These are phyloP conservation scores for Beta lomatogona DNA, from an alignment of 179 eudicot species.

Conservation along the genomic window DNA sequence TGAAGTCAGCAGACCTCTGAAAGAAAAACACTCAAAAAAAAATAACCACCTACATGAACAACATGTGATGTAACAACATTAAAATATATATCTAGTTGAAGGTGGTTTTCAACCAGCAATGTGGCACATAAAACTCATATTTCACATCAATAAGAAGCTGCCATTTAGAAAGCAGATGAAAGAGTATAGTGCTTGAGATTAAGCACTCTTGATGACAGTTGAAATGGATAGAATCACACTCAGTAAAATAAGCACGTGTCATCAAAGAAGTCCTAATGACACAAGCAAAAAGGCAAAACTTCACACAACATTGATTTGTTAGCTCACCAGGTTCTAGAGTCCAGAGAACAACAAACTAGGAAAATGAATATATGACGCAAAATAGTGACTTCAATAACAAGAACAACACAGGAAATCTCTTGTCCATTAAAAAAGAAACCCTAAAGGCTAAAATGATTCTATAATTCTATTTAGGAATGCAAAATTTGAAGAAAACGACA, in stretches of 20 bases:
- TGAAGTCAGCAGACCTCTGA: neutral
- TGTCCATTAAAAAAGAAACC: no score
- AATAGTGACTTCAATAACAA: neutral
- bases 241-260: neutral
- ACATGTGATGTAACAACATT: constrained; percentile 1
- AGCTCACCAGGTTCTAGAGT: neutral
- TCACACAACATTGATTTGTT: neutral
- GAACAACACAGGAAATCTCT: no score
- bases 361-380: neutral
- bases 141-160: neutral
- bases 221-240: neutral
- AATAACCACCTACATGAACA: neutral
- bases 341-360: neutral
- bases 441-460: no score
- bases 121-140: neutral
- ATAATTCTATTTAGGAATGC: no score
- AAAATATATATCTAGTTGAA: neutral
- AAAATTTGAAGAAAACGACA: no score
- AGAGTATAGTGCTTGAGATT: neutral
- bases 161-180: neutral
- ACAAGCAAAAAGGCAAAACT: neutral
- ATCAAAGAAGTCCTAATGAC: neutral
- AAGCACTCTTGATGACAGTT: constrained; percentile 4
- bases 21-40: neutral
- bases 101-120: neutral